Evolutionary conservation across 306 rosid species (phyloP).

Genomic region (Prosopis cineraria): DNA sequence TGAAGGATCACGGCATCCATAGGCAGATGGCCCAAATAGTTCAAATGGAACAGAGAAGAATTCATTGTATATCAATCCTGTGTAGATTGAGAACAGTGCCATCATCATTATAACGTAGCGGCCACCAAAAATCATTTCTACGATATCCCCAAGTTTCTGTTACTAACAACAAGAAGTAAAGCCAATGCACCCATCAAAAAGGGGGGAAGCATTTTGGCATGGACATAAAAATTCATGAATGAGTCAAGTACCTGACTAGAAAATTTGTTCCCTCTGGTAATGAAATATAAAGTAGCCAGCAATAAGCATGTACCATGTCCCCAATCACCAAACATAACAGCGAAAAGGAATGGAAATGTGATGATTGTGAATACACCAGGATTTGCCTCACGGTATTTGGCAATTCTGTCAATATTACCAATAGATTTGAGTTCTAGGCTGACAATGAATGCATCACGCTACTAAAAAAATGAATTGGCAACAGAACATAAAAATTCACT

Average conservation of each 20-base stretch:
- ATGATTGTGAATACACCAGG: slow-evolving; percentile 59
- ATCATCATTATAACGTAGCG: slow-evolving; percentile 16
- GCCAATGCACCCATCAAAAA: neutral
- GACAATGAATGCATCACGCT: neutral
- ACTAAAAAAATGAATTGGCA: neutral
- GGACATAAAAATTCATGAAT: neutral
- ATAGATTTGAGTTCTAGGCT: neutral
- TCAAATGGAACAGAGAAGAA: slow-evolving; percentile 20
- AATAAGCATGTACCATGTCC: slow-evolving; percentile 43
- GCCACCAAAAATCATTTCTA: slow-evolving; percentile 20
- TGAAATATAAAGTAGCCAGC: slow-evolving; percentile 57
- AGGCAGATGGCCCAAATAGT: slow-evolving; percentile 20
- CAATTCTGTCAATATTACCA: slow-evolving; percentile 45
- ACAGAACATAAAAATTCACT: neutral
- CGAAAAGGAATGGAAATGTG: slow-evolving; percentile 65
- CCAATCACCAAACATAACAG: slow-evolving; percentile 30
- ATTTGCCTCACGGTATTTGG: slow-evolving; percentile 60
- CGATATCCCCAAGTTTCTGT: slow-evolving; percentile 20
- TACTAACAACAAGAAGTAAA: neutral
- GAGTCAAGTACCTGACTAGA: slow-evolving; percentile 47
- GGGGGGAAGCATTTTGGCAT: neutral
- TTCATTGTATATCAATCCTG: slow-evolving; percentile 20
- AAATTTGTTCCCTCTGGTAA: slow-evolving; percentile 51
- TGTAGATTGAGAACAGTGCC: slow-evolving; percentile 26
- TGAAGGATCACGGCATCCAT: slow-evolving; percentile 14